Evolutionary conservation across 257 asterid genomes (phyloP), one percentile per base, ranked within the genome.

Genomic region (Cruciata laevipes): DNA sequence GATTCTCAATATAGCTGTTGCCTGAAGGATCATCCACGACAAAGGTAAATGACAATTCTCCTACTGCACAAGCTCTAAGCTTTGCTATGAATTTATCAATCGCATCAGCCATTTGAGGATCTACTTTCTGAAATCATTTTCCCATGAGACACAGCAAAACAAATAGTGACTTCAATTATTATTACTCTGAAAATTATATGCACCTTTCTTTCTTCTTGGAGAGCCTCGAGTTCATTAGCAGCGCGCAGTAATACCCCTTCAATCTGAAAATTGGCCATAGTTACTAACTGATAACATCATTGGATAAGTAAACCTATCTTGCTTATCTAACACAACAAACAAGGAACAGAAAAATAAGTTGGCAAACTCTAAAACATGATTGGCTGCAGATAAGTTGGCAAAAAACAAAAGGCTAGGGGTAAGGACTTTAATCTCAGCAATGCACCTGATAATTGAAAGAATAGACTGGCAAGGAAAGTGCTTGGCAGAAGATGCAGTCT

Each of bases 1-100:
- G 95, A 72, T 94, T 94, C 82, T 94, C 99, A n/a, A 90, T 84
- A 75, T 88, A 94, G 83, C 99, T 91, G 85, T 94, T 94, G 72
- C 99, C 99, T 53, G 96, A 82, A 75, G 99, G 99, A 80, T 94
- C 99, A 69, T 90, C 98, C 70, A 94, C 87, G 74, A 74, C 81
- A 75, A 90, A 81, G 72, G 96, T 83, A 77, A 90, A 90, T 71
- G 84, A 75, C 42, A 84, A 79, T 70, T 82, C 71, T 74, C 86
- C 96, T 53, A 87, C 61, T 35, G 93, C 96, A 87, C 91, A 90
- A 67, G 96, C 87, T 77, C 88, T 85, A 69, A 94, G 76, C 69
- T 89, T 94, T 74, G 82, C 52, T 83, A 94, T 76, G 80, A 94
- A 94, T 66, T 69, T 72, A 74, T 90, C 99, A 57, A 94, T 84